Evolutionary conservation across 2,329 filamentous ascomycete species (phyloP).

Genomic region (Penicillium paneum): DNA sequence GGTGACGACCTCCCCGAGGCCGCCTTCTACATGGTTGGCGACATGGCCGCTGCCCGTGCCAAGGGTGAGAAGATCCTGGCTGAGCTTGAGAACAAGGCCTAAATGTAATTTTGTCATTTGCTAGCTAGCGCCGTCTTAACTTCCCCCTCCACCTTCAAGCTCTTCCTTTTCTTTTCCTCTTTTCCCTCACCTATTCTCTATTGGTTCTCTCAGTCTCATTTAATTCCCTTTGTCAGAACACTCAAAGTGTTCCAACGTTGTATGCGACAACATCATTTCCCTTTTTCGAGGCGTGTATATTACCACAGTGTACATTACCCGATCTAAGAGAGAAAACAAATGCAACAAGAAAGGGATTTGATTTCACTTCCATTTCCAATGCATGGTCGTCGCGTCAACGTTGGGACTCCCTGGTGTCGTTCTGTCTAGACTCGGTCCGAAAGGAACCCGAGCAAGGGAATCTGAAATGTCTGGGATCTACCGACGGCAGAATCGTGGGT

Average conservation of each 20-base stretch:
- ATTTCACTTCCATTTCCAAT: slow-evolving; percentile 13
- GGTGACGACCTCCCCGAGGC: slow-evolving; percentile 93
- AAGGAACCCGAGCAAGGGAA: slow-evolving; percentile 8
- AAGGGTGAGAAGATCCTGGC: slow-evolving; percentile 99
- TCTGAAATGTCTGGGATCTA: neutral
- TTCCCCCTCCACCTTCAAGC: slow-evolving; percentile 14
- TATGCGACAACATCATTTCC: slow-evolving; percentile 26
- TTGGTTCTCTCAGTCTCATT: slow-evolving; percentile 16
- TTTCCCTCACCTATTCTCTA: slow-evolving; percentile 4
- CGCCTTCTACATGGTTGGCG: slow-evolving; percentile 97
- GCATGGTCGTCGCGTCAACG: neutral
- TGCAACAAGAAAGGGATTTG: slow-evolving; percentile 22
- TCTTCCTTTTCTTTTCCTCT: slow-evolving; percentile 4
- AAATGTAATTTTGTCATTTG: slow-evolving; percentile 45
- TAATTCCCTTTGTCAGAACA: slow-evolving; percentile 29
- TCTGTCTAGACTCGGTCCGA: slow-evolving; percentile 10
- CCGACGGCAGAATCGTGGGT: neutral
- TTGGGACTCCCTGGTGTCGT: neutral
- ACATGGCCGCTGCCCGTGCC: slow-evolving; percentile 83
- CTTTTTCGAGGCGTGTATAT: slow-evolving; percentile 42
- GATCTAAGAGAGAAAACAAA: slow-evolving; percentile 31
- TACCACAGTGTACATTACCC: slow-evolving; percentile 41
- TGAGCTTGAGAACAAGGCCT: slow-evolving; percentile 68
- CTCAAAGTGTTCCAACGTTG: slow-evolving; percentile 8
- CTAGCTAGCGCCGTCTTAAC: slow-evolving; percentile 35